phyloP scores from a whole-genome alignment of 805 yeast genomes.

The Starmerella apis region DNA sequence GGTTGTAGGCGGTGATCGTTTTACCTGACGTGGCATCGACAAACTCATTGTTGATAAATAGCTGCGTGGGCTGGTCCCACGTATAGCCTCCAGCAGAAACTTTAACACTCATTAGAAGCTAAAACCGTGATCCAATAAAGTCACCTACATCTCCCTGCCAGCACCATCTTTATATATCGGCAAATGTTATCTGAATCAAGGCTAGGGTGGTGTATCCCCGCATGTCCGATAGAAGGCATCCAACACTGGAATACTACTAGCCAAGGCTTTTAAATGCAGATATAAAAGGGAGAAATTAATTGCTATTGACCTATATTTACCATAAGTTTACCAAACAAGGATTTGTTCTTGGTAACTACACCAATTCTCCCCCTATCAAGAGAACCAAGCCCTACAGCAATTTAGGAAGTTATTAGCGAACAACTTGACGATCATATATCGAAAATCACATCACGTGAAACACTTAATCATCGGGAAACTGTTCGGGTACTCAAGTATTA shows the following conservation, averaged over 20 bases:
- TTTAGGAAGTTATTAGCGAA: constrained; percentile 4
- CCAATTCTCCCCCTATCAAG: not conserved
- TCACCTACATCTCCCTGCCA: too few species aligned
- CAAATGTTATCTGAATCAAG: constrained; percentile 5
- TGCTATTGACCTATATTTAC: too few species aligned
- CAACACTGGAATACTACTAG: not conserved
- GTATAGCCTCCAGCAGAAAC: constrained; percentile 40
- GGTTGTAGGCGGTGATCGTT: constrained; percentile 53
- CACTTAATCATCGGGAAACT: too few species aligned
- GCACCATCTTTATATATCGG: not conserved
- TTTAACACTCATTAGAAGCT: constrained; percentile 16
- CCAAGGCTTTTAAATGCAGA: too few species aligned
- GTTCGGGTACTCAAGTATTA: too few species aligned
- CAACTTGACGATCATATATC: not conserved
- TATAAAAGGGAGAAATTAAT: too few species aligned
- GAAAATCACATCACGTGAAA: not conserved
- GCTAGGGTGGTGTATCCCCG: constrained; percentile 3
- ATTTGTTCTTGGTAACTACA: not conserved
- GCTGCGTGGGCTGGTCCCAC: constrained; percentile 72
- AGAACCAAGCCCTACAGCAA: not conserved
- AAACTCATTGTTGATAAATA: constrained; percentile 63
- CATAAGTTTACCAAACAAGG: too few species aligned
- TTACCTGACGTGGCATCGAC: constrained; percentile 44
- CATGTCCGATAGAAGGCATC: not conserved
- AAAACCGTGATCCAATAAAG: not conserved